These are phyloP conservation scores for Euptelea pleiosperma DNA, from an alignment of 164 flowering plant species.

Conservation along the genomic window DNA sequence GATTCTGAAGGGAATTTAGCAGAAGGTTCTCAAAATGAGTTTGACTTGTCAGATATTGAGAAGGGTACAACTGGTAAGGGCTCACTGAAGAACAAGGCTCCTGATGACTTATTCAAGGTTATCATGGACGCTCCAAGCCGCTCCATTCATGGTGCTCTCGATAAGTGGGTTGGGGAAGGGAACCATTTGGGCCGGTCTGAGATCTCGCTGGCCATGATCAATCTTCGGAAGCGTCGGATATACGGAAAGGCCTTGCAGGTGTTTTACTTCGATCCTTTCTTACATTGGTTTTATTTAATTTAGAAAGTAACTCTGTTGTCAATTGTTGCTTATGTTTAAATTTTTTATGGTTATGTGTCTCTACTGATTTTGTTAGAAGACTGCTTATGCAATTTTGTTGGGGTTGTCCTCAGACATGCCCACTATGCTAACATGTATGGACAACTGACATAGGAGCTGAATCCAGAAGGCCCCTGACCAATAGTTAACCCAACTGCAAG, in stretches of 20 bases:
- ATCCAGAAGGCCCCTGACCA: too few relatives aligned
- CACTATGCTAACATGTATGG: too few relatives aligned
- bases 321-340: not conserved
- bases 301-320: not conserved
- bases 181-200: constrained; percentile 44
- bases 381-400: too few relatives aligned
- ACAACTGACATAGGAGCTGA: too few relatives aligned
- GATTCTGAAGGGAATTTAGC: constrained; percentile 25
- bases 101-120: constrained; percentile 34
- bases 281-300: not conserved
- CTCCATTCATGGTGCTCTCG: constrained; percentile 36
- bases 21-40: constrained; percentile 29
- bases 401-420: too few relatives aligned
- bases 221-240: constrained; percentile 52
- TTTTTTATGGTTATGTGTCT: not conserved
- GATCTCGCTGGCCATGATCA: constrained; percentile 31
- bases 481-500: too few relatives aligned
- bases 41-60: constrained; percentile 33
- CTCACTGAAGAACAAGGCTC: constrained; percentile 7
- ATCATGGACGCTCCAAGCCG: constrained; percentile 34
- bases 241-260: constrained; percentile 84
- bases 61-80: constrained; percentile 12
- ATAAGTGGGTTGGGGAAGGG: constrained; percentile 66
- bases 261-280: not conserved
- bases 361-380: not conserved